Conservation (phyloP, 345 rosid genomes). For the Linum trigynum region DNA sequence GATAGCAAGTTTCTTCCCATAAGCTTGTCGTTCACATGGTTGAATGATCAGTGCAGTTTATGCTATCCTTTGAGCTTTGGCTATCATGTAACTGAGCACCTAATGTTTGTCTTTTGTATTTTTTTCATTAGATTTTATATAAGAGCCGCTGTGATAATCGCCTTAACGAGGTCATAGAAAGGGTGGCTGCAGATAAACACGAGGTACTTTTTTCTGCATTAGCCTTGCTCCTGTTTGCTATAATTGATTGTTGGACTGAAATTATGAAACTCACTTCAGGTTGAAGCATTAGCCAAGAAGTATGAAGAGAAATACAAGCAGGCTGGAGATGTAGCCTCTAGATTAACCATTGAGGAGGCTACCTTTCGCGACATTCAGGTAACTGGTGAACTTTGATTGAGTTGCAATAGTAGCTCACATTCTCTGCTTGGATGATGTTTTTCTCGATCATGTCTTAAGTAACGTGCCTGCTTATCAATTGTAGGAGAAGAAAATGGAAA, state of each 20-base stretch:
- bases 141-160: constrained; percentile 94
- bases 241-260: constrained; percentile 15
- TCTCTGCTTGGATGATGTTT: constrained; percentile 2
- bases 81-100: not conserved
- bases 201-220: constrained; percentile 50
- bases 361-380: constrained; percentile 99
- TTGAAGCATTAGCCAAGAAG: constrained; percentile 61
- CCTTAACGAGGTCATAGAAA: constrained; percentile 75
- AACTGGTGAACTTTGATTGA: constrained; percentile 10
- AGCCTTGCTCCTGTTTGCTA: constrained; percentile 10
- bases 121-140: constrained; percentile 55
- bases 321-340: constrained; percentile 87
- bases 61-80: not conserved
- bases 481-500: constrained; percentile 91
- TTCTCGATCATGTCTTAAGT: not conserved
- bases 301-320: constrained; percentile 88
- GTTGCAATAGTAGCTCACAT: constrained; percentile 1
- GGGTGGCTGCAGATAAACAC: constrained; percentile 62
- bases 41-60: not conserved
- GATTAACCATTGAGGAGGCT: constrained; percentile 84
- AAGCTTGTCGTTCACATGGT: not conserved
- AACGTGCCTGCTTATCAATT: constrained; percentile 14
- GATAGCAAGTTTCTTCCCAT: not conserved
- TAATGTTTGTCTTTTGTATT: not conserved
- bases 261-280: constrained; percentile 31